Percentiles rank a stretch among this genome's conserved stretches.
Conservation (phyloP, 371 early-diverging fungal species). For the Rhizomucor pusillus region DNA sequence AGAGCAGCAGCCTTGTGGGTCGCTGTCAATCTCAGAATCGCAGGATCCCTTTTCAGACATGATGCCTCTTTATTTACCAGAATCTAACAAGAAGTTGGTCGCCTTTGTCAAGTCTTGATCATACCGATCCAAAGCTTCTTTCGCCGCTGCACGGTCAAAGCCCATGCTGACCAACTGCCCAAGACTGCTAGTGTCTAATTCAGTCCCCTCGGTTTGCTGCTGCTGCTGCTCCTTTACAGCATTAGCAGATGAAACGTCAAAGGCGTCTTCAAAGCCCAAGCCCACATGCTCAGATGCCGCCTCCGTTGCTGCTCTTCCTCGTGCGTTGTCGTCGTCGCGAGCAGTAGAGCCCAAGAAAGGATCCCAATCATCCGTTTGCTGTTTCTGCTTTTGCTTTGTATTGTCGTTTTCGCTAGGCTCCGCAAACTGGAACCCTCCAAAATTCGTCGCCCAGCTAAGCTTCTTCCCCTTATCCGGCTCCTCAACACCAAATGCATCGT, state of each 20-base stretch:
- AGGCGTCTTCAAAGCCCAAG: conserved; percentile 14
- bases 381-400: too few relatives aligned
- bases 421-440: conserved; percentile 31
- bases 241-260: conserved; percentile 4
- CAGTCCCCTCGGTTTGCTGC: neutral
- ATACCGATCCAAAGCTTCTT: conserved; percentile 64
- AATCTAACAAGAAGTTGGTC: conserved; percentile 37
- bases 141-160: conserved; percentile 57
- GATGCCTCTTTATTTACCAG: neutral
- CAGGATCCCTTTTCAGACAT: too few relatives aligned
- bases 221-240: neutral
- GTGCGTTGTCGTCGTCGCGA: neutral
- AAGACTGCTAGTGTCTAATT: conserved; percentile 24
- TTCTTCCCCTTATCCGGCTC: neutral
- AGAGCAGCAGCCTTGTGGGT: conserved; percentile 11
- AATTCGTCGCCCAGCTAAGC: conserved; percentile 30
- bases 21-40: conserved; percentile 13
- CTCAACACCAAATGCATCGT: conserved; percentile 38
- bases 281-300: neutral
- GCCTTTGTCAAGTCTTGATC: conserved; percentile 70
- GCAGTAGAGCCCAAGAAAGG: conserved; percentile 33
- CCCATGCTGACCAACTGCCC: conserved; percentile 63
- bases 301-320: too few relatives aligned
- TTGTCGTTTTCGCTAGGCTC: neutral
- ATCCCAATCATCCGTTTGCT: conserved; percentile 32